A percentile compares a stretch with the other conserved stretches of the same genome.
phyloP scores from a whole-genome alignment of 2,329 filamentous ascomycete species.

The Coniochaeta ligniaria region DNA sequence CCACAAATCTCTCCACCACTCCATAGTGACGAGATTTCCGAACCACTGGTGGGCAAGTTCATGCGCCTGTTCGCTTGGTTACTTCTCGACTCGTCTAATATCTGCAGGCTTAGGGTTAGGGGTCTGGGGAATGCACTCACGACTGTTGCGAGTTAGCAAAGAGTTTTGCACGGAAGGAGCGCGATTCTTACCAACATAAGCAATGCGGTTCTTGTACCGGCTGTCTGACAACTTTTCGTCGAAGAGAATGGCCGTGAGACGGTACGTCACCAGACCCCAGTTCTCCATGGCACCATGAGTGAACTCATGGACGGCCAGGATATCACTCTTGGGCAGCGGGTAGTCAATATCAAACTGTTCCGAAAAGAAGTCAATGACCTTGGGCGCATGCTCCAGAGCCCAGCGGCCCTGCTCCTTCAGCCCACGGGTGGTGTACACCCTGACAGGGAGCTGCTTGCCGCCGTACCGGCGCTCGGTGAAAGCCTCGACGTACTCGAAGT shows the following conservation, averaged over 20 bases:
- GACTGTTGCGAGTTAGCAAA: too few relatives aligned
- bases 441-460: constrained; percentile 82
- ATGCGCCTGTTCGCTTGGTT: too few relatives aligned
- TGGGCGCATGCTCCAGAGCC: constrained; percentile 84
- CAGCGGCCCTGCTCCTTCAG: constrained; percentile 86
- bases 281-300: constrained; percentile 87
- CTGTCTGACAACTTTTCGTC: constrained; percentile 88
- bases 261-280: constrained; percentile 94
- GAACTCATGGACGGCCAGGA: constrained; percentile 90
- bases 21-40: constrained; percentile 95
- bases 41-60: constrained; percentile 99
- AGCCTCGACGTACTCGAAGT: constrained; percentile 94
- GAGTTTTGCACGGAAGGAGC: too few relatives aligned
- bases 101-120: too few relatives aligned
- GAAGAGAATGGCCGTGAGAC: constrained; percentile 92
- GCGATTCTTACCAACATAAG: constrained; percentile 81
- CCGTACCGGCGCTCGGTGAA: constrained; percentile 87
- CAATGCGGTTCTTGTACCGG: constrained; percentile 85
- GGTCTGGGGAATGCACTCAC: too few relatives aligned
- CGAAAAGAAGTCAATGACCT: constrained; percentile 94
- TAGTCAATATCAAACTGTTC: constrained; percentile 92
- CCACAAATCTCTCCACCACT: constrained; percentile 98
- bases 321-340: constrained; percentile 83
- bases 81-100: too few relatives aligned
- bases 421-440: constrained; percentile 93